Conservation (phyloP, 495 filamentous ascomycete genomes). For the Xylaria flabelliformis region DNA sequence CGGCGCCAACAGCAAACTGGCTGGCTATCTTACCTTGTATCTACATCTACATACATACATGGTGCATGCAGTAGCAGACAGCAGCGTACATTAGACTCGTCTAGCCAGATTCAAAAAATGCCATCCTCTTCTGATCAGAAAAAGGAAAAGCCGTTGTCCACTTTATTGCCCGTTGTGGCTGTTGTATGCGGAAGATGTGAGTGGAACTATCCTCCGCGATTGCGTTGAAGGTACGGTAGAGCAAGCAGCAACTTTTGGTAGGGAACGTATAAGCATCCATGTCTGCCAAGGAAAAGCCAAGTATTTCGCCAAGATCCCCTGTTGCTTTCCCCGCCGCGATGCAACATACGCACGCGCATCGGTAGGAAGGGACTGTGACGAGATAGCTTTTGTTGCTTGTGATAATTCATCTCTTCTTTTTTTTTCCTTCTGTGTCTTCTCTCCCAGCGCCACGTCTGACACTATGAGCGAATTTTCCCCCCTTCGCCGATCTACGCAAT, state of each 20-base stretch:
- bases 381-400: slow-evolving; percentile 14
- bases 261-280: neutral
- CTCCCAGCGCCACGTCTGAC: slow-evolving; percentile 4
- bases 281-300: slow-evolving; percentile 22
- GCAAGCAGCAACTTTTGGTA: neutral
- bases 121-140: slow-evolving; percentile 2
- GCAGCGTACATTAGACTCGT: slow-evolving; percentile 4
- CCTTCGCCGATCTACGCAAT: neutral
- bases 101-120: slow-evolving; percentile 14
- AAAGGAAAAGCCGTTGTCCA: slow-evolving; percentile 5
- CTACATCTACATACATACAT: neutral
- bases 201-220: neutral
- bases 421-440: neutral
- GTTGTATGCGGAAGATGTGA: slow-evolving; percentile 20
- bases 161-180: slow-evolving; percentile 22
- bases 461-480: neutral
- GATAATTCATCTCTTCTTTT: neutral
- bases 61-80: neutral
- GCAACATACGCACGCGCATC: slow-evolving; percentile 22
- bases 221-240: neutral
- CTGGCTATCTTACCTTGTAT: neutral
- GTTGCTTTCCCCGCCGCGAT: slow-evolving; percentile 17
- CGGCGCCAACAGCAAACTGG: neutral
- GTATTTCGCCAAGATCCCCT: slow-evolving; percentile 20
- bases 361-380: slow-evolving; percentile 17